phyloP scores from a whole-genome alignment of 2,329 filamentous ascomycete genomes.

The Grosmannia serpens region DNA sequence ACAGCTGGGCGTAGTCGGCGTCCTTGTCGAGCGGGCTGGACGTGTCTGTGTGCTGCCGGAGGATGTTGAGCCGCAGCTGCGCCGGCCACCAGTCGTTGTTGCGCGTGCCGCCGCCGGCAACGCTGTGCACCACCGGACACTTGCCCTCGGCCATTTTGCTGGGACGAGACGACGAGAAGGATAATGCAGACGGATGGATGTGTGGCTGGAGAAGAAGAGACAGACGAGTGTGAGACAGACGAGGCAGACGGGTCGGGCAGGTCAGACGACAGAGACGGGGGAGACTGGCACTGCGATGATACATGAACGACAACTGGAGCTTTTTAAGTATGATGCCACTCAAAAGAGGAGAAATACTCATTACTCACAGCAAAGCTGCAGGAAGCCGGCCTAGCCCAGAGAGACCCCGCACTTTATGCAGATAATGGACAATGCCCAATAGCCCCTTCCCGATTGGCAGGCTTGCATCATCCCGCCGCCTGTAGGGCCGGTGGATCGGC shows the following conservation, averaged over 20 bases:
- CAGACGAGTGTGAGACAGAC: neutral
- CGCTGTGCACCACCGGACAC: conserved; percentile 3
- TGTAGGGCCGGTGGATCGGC: neutral
- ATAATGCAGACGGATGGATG: neutral
- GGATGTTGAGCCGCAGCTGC: conserved; percentile 54
- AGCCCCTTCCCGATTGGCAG: neutral
- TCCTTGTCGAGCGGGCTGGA: conserved; percentile 53
- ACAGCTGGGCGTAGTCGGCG: conserved; percentile 62
- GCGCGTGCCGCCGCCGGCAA: conserved; percentile 51
- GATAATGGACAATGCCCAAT: neutral
- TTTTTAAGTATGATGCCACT: too few relatives aligned
- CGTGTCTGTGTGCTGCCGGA: conserved; percentile 56
- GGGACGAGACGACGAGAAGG: neutral
- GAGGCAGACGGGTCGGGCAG: neutral
- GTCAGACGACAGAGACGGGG: neutral
- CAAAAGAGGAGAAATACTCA: neutral
- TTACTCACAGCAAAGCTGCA: too few relatives aligned
- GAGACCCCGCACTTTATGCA: neutral
- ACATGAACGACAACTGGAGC: neutral
- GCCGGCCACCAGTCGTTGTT: conserved; percentile 69
- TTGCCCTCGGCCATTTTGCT: conserved; percentile 2
- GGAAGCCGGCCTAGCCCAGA: too few relatives aligned
- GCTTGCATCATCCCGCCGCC: neutral
- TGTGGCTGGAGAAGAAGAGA: neutral
- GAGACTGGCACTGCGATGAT: neutral